Percentiles rank a stretch among this genome's conserved stretches.
Evolutionary conservation across 352 stramenopile species (phyloP).

Genomic region (Thalassiosira hispida): DNA sequence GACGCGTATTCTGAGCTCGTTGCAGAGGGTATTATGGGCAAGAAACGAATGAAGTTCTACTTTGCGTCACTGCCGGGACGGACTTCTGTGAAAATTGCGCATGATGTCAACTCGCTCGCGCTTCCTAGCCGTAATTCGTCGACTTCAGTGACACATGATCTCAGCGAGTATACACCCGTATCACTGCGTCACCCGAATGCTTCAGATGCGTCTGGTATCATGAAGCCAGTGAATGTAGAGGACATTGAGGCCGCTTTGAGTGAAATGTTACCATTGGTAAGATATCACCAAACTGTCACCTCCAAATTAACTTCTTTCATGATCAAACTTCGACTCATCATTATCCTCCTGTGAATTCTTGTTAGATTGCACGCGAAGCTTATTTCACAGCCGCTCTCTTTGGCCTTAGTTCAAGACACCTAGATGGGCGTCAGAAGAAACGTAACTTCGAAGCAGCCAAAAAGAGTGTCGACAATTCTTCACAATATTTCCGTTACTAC

Average conservation of each 20-base stretch:
- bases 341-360: not conserved
- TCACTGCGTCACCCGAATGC: conserved; percentile 29
- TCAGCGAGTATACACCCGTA: conserved; percentile 47
- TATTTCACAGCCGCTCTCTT: conserved; percentile 85
- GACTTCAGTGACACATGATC: conserved; percentile 34
- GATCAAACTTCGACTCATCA: not conserved
- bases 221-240: conserved; percentile 75
- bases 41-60: conserved; percentile 84
- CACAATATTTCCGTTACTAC: conserved; percentile 82
- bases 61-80: conserved; percentile 80
- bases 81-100: conserved; percentile 69
- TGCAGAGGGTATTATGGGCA: conserved; percentile 82
- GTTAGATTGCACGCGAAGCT: conserved; percentile 76
- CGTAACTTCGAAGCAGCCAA: conserved; percentile 82
- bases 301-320: not conserved
- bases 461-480: conserved; percentile 80
- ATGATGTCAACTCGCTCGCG: conserved; percentile 41
- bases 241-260: conserved; percentile 74
- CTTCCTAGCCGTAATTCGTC: conserved; percentile 21
- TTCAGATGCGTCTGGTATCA: conserved; percentile 41
- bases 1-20: conserved; percentile 83
- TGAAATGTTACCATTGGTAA: conserved; percentile 74
- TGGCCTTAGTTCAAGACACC: conserved; percentile 73
- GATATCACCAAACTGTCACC: not conserved
- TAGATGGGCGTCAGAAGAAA: conserved; percentile 83